phyloP scores from a whole-genome alignment of 2,329 filamentous ascomycete genomes.

The Exophiala aquamarina region DNA sequence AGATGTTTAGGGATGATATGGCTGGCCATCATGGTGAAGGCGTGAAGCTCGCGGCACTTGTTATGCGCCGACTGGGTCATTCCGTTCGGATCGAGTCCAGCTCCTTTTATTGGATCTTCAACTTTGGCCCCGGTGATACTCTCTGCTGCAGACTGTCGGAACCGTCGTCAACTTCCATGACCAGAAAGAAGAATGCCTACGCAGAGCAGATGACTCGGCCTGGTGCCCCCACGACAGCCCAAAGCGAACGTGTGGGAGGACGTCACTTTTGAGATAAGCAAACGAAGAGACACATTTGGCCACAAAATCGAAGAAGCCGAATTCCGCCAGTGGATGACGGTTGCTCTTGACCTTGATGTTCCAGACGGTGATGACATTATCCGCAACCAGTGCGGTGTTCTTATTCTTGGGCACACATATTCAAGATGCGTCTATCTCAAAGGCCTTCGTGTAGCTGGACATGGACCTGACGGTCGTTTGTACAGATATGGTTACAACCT shows the following conservation, averaged over 20 bases:
- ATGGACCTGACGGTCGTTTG: background rate
- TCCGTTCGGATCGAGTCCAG: constrained; percentile 22
- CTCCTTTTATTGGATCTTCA: constrained; percentile 27
- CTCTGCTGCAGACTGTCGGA: constrained; percentile 6
- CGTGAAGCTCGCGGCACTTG: constrained; percentile 31
- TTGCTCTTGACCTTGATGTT: constrained; percentile 16
- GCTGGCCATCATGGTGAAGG: constrained; percentile 32
- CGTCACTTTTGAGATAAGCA: constrained; percentile 10
- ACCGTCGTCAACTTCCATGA: background rate
- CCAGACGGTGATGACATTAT: constrained; percentile 9
- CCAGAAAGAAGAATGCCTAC: constrained; percentile 7
- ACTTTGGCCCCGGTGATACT: constrained; percentile 11
- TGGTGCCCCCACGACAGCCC: background rate
- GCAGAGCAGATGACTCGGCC: background rate
- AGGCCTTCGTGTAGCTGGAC: constrained; percentile 11
- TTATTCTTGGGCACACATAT: constrained; percentile 13
- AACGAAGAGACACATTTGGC: constrained; percentile 8
- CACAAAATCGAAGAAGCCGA: constrained; percentile 3
- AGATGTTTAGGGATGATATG: constrained; percentile 12
- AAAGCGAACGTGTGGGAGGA: constrained; percentile 20
- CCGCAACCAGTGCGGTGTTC: constrained; percentile 8
- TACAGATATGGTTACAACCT: constrained; percentile 20
- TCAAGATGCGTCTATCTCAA: constrained; percentile 18
- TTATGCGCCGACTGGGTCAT: constrained; percentile 28
- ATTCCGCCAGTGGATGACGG: constrained; percentile 20